Evolutionary conservation across 2,329 filamentous ascomycete genomes (phyloP).

Genomic region (Aspergillus persii): DNA sequence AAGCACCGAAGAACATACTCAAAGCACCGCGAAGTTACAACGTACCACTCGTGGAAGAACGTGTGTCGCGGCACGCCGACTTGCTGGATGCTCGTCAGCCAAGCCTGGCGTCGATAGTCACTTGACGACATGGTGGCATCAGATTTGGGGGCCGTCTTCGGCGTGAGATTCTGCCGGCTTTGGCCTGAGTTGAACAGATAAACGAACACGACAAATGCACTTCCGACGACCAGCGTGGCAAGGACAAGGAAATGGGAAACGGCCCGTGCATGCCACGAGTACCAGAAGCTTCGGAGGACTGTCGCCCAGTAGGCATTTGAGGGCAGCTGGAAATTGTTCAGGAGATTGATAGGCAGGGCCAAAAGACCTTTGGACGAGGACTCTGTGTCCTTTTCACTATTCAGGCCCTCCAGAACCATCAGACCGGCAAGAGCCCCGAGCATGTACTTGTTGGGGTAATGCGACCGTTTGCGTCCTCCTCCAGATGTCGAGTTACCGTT

Average conservation of each 20-base stretch:
- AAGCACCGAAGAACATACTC: constrained; percentile 78
- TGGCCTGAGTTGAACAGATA: constrained; percentile 58
- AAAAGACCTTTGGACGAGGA: constrained; percentile 65
- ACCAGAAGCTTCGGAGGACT: constrained; percentile 28
- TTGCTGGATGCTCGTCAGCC: constrained; percentile 89
- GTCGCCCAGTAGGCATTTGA: constrained; percentile 24
- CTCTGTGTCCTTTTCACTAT: constrained; percentile 63
- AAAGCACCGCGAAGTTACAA: constrained; percentile 73
- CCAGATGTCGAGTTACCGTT: constrained; percentile 37
- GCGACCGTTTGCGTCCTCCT: constrained; percentile 47
- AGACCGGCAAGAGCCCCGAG: constrained; percentile 86
- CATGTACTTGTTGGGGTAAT: constrained; percentile 73
- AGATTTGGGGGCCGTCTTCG: constrained; percentile 29
- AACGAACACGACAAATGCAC: constrained; percentile 58
- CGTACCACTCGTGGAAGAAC: constrained; percentile 80
- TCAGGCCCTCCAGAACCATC: constrained; percentile 83
- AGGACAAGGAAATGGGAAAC: constrained; percentile 50
- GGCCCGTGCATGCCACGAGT: constrained; percentile 38
- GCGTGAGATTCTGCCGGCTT: constrained; percentile 50
- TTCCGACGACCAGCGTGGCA: constrained; percentile 50
- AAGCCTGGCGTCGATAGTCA: constrained; percentile 81
- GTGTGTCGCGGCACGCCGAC: constrained; percentile 88
- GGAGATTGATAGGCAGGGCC: constrained; percentile 60
- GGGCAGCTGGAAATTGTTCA: constrained; percentile 40
- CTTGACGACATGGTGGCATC: constrained; percentile 62